Evolutionary conservation across 257 asterid species (phyloP).

Genomic region (Anisodus acutangulus): DNA sequence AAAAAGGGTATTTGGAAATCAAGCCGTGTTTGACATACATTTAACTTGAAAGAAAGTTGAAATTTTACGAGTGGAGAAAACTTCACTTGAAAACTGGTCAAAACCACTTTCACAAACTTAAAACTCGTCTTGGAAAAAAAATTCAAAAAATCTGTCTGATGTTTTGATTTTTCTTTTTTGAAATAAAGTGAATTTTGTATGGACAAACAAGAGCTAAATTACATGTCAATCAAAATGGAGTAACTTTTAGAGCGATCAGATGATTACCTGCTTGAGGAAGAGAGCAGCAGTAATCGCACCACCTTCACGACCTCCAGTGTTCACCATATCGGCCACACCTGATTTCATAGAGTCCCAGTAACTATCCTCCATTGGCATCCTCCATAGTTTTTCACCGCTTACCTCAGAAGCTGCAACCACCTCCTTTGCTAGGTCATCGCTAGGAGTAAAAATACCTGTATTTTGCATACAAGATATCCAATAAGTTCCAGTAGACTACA

Average conservation of each 20-base stretch:
- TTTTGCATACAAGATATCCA: slow-evolving; percentile 8
- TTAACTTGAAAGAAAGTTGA: background rate
- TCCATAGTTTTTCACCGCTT: slow-evolving; percentile 92
- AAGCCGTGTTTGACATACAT: too few relatives aligned
- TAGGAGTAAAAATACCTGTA: slow-evolving; percentile 86
- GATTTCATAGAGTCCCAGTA: slow-evolving; percentile 98
- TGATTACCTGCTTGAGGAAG: slow-evolving; percentile 92
- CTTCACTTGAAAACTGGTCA: too few relatives aligned
- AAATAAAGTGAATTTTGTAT: too few relatives aligned
- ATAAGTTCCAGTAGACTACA: background rate
- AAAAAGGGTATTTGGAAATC: too few relatives aligned
- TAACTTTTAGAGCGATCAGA: background rate
- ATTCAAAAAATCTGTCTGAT: too few relatives aligned
- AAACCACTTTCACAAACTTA: too few relatives aligned
- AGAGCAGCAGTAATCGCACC: slow-evolving; percentile 97
- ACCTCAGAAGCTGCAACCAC: slow-evolving; percentile 77
- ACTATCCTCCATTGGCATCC: slow-evolving; percentile 94
- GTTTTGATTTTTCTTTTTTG: too few relatives aligned
- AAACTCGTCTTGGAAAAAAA: too few relatives aligned
- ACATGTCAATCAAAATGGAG: background rate
- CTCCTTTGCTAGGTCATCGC: slow-evolving; percentile 85
- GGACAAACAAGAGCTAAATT: background rate
- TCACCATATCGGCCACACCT: slow-evolving; percentile 97
- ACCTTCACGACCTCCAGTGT: slow-evolving; percentile 91
- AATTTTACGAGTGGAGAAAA: too few relatives aligned